A percentile compares a stretch with the other conserved stretches of the same genome.
Evolutionary conservation across 1,284 basidiomycete species (phyloP).

Genomic region (Anthracocystis walkeri): DNA sequence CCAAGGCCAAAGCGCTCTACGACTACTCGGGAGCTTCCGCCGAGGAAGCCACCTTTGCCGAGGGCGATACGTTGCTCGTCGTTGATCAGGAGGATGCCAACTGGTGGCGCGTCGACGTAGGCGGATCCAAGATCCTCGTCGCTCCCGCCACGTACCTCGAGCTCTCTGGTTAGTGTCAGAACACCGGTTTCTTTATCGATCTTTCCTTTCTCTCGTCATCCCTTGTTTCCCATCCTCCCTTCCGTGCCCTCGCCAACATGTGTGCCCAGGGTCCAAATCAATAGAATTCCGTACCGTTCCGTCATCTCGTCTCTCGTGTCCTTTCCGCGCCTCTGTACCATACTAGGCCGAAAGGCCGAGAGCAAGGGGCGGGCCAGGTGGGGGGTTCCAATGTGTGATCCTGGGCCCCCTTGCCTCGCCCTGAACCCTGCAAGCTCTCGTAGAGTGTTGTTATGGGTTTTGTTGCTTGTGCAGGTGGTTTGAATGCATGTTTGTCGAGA

Average conservation of each 20-base stretch:
- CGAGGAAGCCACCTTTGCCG: constrained; percentile 62
- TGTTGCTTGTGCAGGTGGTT: constrained; percentile 28
- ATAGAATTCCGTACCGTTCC: constrained; percentile 42
- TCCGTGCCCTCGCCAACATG: constrained; percentile 7
- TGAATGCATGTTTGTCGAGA: not conserved
- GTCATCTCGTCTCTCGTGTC: constrained; percentile 26
- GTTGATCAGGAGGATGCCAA: constrained; percentile 65
- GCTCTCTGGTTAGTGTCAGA: constrained; percentile 52
- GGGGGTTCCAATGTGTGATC: constrained; percentile 39
- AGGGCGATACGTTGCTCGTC: constrained; percentile 60
- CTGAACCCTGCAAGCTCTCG: not conserved
- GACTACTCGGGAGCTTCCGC: constrained; percentile 63
- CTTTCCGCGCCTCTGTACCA: constrained; percentile 27
- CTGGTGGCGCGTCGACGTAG: constrained; percentile 67
- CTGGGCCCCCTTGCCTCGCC: constrained; percentile 24
- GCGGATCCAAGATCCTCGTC: constrained; percentile 58
- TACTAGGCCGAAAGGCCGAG: constrained; percentile 40
- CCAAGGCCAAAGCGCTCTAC: constrained; percentile 64
- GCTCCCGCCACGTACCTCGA: constrained; percentile 67
- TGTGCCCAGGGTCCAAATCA: constrained; percentile 35
- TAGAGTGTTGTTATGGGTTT: not conserved
- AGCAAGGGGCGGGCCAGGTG: constrained; percentile 27
- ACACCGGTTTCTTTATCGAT: not conserved
- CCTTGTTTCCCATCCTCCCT: constrained; percentile 46
- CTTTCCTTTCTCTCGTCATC: not conserved